Conservation (phyloP, 164 flowering plant genomes). For the Macadamia integrifolia region DNA sequence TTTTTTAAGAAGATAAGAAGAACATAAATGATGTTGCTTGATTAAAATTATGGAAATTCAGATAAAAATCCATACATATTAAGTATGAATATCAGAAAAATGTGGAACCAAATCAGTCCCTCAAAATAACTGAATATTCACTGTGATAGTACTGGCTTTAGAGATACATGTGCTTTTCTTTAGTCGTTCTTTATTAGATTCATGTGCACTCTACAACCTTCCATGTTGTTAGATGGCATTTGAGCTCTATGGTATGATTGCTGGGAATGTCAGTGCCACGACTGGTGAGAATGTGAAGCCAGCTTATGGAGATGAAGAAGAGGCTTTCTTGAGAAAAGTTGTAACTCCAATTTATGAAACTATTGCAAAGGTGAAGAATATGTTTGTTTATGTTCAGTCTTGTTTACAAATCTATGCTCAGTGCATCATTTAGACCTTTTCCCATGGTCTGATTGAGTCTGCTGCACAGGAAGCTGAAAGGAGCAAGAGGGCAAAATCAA, state of each 20-base stretch:
- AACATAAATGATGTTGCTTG: too few species aligned
- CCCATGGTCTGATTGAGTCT: background rate
- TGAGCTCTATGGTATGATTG: slow-evolving; percentile 98
- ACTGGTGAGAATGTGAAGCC: slow-evolving; percentile 98
- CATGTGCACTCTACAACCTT: background rate
- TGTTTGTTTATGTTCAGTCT: background rate
- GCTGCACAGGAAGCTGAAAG: slow-evolving; percentile 70
- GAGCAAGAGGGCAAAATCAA: slow-evolving; percentile 72
- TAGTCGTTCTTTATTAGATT: too few species aligned
- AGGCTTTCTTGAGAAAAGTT: slow-evolving; percentile 84
- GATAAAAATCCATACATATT: too few species aligned
- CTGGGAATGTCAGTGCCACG: slow-evolving; percentile 96
- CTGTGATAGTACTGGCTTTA: too few species aligned
- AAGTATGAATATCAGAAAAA: too few species aligned
- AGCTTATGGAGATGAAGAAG: slow-evolving; percentile 97
- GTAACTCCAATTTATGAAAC: slow-evolving; percentile 92
- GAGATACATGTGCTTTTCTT: too few species aligned
- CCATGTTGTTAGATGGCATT: slow-evolving; percentile 71
- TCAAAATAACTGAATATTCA: too few species aligned
- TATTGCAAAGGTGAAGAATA: slow-evolving; percentile 57
- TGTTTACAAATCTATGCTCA: background rate
- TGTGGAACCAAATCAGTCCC: too few species aligned
- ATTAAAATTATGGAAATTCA: too few species aligned
- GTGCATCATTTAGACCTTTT: background rate
- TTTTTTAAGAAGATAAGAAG: too few species aligned